Conservation (phyloP, 129 eudicot species). For the Arctium lappa region DNA sequence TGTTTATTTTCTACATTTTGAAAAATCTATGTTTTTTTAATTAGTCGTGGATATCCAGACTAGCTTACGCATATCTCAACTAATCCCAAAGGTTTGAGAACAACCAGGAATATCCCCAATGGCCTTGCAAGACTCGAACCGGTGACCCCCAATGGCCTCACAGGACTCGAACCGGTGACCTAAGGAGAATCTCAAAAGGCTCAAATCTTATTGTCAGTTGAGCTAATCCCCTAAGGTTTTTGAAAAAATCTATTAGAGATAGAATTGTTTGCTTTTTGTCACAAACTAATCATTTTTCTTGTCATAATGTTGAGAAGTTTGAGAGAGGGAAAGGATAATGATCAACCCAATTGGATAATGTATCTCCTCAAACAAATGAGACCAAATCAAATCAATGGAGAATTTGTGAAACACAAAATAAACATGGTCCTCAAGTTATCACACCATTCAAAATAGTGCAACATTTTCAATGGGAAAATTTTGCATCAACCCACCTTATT, state of each 20-base stretch:
- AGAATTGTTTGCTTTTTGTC: not conserved
- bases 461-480: slow-evolving; percentile 13
- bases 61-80: too few relatives aligned
- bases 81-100: too few relatives aligned
- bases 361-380: slow-evolving; percentile 22
- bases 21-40: too few relatives aligned
- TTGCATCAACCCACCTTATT: slow-evolving; percentile 36
- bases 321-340: not conserved
- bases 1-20: not conserved
- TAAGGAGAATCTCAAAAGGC: too few relatives aligned
- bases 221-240: too few relatives aligned
- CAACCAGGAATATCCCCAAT: too few relatives aligned
- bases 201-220: too few relatives aligned
- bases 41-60: too few relatives aligned
- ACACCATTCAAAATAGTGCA: not conserved
- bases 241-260: not conserved
- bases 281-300: not conserved
- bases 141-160: too few relatives aligned
- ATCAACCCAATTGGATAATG: slow-evolving; percentile 23
- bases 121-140: too few relatives aligned
- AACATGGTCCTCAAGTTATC: slow-evolving; percentile 16
- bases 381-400: slow-evolving; percentile 17
- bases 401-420: slow-evolving; percentile 5
- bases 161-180: too few relatives aligned
- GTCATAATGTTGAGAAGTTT: not conserved